Evolutionary conservation across 352 stramenopile species (phyloP).

Genomic region (Phytopythium chamaehyphon): DNA sequence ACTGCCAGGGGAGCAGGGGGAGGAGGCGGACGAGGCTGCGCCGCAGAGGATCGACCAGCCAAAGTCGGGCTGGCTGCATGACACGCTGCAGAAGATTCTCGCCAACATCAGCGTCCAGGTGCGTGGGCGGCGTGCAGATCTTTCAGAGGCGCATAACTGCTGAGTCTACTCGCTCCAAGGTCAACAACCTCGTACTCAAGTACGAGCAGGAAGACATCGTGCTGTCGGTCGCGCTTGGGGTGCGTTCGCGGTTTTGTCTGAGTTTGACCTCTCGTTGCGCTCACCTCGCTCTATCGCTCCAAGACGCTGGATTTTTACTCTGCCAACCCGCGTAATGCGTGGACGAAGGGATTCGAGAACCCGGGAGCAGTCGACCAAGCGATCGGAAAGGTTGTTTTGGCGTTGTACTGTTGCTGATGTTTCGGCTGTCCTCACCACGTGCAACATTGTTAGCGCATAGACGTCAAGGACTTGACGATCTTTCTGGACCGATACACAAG

Average conservation of each 20-base stretch:
- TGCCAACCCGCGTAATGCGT: slow-evolving; percentile 48
- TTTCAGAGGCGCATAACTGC: too few species aligned
- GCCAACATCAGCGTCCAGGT: slow-evolving; percentile 80
- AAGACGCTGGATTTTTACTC: slow-evolving; percentile 81
- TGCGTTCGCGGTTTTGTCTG: slow-evolving; percentile 17
- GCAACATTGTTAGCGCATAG: slow-evolving; percentile 53
- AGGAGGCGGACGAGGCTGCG: not conserved
- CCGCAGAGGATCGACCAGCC: slow-evolving; percentile 65
- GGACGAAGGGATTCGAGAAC: slow-evolving; percentile 68
- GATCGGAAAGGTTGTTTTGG: slow-evolving; percentile 50
- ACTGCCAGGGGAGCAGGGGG: not conserved
- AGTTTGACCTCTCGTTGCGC: too few species aligned
- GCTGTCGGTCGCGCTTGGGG: slow-evolving; percentile 75
- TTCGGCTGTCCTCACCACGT: slow-evolving; percentile 2
- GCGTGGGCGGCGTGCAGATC: not conserved
- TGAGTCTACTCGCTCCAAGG: too few species aligned
- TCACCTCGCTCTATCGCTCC: too few species aligned
- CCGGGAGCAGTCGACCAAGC: slow-evolving; percentile 35
- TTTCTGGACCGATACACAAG: slow-evolving; percentile 82
- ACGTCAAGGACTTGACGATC: slow-evolving; percentile 77
- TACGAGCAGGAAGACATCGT: slow-evolving; percentile 87
- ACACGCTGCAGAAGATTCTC: slow-evolving; percentile 76
- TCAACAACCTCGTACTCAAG: slow-evolving; percentile 88
- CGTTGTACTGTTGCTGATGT: not conserved
- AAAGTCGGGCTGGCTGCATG: slow-evolving; percentile 78